A percentile compares a stretch with the other conserved stretches of the same genome.
phyloP scores from a whole-genome alignment of 2,329 filamentous ascomycete species.

The Neonectria ditissima region DNA sequence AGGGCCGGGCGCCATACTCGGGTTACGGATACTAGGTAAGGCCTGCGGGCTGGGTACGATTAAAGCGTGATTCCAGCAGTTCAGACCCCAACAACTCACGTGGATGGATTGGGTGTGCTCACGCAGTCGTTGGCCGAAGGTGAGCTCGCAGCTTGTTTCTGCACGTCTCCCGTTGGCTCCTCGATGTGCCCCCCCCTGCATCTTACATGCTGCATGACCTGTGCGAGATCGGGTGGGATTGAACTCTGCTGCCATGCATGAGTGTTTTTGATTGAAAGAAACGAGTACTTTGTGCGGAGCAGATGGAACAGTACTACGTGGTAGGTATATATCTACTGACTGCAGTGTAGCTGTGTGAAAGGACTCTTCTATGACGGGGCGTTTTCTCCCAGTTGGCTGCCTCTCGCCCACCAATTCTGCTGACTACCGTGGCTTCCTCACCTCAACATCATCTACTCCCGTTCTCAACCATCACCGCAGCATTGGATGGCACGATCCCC shows the following conservation, averaged over 20 bases:
- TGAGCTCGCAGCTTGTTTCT: too few relatives aligned
- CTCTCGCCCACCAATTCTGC: not conserved
- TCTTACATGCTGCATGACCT: constrained; percentile 7
- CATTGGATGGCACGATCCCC: constrained; percentile 19
- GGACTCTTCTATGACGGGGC: not conserved
- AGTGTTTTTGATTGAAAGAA: too few relatives aligned
- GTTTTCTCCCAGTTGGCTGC: not conserved
- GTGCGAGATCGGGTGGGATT: constrained; percentile 1
- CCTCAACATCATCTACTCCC: not conserved
- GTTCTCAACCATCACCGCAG: not conserved
- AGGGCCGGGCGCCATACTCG: not conserved
- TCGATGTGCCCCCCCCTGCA: not conserved
- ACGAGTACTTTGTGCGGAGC: not conserved
- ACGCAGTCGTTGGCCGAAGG: not conserved
- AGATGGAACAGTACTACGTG: too few relatives aligned
- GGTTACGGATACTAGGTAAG: too few relatives aligned
- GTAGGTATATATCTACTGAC: too few relatives aligned
- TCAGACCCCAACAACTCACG: not conserved
- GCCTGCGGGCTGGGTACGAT: too few relatives aligned
- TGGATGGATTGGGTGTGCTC: not conserved
- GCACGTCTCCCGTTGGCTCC: too few relatives aligned
- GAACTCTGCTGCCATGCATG: not conserved
- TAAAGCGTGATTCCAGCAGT: too few relatives aligned
- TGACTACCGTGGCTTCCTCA: not conserved
- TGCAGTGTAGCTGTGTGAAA: not conserved